phyloP scores from a whole-genome alignment of 768 basidiomycete genomes.

The Mycena amicta region DNA sequence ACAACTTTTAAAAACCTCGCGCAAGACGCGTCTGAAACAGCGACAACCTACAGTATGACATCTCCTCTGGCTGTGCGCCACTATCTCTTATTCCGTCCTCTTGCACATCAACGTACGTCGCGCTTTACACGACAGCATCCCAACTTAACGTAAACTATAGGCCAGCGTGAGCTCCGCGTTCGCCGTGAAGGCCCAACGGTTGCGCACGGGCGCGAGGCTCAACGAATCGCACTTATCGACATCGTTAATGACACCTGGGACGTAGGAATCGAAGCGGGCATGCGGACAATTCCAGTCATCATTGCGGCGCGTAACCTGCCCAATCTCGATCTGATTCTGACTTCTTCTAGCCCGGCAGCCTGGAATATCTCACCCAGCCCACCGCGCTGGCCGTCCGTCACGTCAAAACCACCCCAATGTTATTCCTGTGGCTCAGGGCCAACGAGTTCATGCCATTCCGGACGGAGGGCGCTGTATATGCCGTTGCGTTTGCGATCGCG shows the following conservation, averaged over 20 bases:
- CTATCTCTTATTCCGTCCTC: slow-evolving; percentile 3
- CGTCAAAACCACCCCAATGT: not conserved
- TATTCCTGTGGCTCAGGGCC: slow-evolving; percentile 2
- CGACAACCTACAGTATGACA: not conserved
- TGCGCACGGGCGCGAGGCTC: not conserved
- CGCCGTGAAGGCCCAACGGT: not conserved
- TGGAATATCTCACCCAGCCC: not conserved
- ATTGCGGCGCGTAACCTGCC: not conserved
- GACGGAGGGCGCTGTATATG: not conserved
- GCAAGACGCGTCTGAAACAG: not conserved
- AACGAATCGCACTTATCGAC: not conserved
- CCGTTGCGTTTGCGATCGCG: not conserved
- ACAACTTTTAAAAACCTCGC: too few relatives aligned
- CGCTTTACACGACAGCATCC: not conserved
- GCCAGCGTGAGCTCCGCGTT: not conserved
- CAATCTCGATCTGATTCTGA: not conserved
- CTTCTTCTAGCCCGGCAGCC: not conserved
- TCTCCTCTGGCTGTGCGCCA: not conserved
- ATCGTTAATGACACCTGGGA: slow-evolving; percentile 6
- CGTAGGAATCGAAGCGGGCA: slow-evolving; percentile 1
- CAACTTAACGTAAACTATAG: not conserved
- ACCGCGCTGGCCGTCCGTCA: not conserved
- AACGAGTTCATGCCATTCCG: not conserved
- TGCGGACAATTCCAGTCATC: not conserved
- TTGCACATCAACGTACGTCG: not conserved